Conservation (phyloP, 768 basidiomycete genomes). For the Pleurotus tuber-regium region DNA sequence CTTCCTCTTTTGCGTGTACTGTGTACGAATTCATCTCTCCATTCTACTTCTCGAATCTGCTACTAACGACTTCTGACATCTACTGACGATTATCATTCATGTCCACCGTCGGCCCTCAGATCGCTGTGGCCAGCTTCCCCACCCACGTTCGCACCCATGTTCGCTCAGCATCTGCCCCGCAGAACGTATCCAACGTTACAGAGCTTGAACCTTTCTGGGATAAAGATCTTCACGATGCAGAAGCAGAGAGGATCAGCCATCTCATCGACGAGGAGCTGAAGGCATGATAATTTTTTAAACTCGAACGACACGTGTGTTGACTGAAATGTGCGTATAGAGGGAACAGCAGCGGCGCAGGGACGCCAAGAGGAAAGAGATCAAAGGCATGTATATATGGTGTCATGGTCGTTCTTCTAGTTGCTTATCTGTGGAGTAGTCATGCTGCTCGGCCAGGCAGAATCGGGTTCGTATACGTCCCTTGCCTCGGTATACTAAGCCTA, state of each 20-base stretch:
- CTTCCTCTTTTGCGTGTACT: too few species aligned
- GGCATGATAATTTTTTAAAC: constrained; percentile 26
- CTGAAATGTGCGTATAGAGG: constrained; percentile 32
- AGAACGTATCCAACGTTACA: background rate
- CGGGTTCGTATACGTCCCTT: constrained; percentile 31
- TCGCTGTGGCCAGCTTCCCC: background rate
- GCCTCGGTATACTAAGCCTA: too few species aligned
- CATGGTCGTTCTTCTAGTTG: constrained; percentile 2
- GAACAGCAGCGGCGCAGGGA: constrained; percentile 48
- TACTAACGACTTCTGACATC: background rate
- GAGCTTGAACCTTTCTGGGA: constrained; percentile 4
- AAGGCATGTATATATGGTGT: constrained; percentile 35
- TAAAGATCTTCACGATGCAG: constrained; percentile 22
- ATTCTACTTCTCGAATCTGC: too few species aligned
- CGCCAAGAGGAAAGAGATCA: constrained; percentile 45
- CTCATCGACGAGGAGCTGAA: constrained; percentile 57
- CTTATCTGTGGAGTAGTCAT: constrained; percentile 43
- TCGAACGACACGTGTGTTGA: background rate
- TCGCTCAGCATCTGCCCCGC: constrained; percentile 3
- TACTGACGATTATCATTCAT: background rate
- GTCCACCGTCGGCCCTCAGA: background rate
- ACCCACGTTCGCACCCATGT: constrained; percentile 5
- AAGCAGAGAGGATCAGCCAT: constrained; percentile 46
- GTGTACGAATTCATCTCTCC: too few species aligned
- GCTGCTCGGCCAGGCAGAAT: constrained; percentile 77